Base-by-base conservation (phyloP, 495 filamentous ascomycete species). In the Evansstolkia leycettana region DNA sequence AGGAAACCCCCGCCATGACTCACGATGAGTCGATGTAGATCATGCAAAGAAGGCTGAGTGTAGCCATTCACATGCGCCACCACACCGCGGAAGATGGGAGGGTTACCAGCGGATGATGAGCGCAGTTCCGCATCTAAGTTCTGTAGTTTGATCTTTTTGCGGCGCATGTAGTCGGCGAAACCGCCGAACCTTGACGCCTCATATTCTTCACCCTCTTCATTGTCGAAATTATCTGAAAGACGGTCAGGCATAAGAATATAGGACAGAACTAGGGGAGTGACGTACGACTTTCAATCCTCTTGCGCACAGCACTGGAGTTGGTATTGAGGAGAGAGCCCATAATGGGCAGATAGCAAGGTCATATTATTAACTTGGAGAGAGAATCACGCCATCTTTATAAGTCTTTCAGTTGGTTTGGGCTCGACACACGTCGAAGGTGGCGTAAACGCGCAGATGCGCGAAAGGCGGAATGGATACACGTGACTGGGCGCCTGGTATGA, bases 91-190 rank as follows among this genome's bases (percentile, higher is more conserved):
- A 98, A 98, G 28, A 98, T 85, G 20, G 73, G 75, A 7, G 85
- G 81, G 36, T 80, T 84, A 42, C 78, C 78, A 0, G 48, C 39
- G 6, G 76, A 71, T 1, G 74, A 65, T 6, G 73, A 65, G 38
- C 87, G 80, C 13, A 94, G 61, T 44, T 94, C 74, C 3, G 76
- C 76, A 54, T 96, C 88, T 33, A 86, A 74, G 43, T 95, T 95
- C 53, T 95, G 90, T 4, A 98, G 67, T 46, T 98, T 98, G 49
- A 88, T 74, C 57, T 94, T 93, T 59, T 98, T 98, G 35, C 85
- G 76, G 28, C 85, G 75, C 51, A 92, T 87, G 50, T 96, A 98
- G 42, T 94, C 86, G 12, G 68, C 58, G 48, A 94, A 85, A 2
- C 86, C 88, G 5, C 87, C 87, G 50, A 94, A 96, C 34, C 69